Percentiles rank a stretch among this genome's conserved stretches.
Conservation (phyloP, 116 monocot species). For the Posidonia oceanica region DNA sequence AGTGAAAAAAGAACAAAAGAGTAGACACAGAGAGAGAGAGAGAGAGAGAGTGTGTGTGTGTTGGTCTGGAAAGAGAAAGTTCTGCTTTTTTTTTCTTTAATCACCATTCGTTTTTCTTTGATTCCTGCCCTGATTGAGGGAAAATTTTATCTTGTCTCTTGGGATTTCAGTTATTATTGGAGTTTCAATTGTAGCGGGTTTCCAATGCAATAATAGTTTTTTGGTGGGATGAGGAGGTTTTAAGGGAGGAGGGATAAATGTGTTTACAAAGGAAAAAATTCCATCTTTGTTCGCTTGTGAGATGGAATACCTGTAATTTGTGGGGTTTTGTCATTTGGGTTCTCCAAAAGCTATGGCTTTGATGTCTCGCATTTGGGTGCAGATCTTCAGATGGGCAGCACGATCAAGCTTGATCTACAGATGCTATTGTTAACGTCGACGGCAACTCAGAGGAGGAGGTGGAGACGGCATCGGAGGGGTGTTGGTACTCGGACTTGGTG, state of each 20-base stretch:
- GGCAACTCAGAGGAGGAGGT: too few relatives aligned
- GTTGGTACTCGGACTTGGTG: too few relatives aligned
- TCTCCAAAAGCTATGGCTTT: conserved; percentile 6
- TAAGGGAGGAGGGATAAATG: neutral
- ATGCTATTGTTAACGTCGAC: too few relatives aligned
- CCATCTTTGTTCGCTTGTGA: neutral
- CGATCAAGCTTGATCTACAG: too few relatives aligned
- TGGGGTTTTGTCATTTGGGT: conserved; percentile 3
- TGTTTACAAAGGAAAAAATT: neutral
- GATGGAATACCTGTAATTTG: neutral
- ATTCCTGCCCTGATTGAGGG: conserved; percentile 1
- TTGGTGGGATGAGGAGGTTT: neutral
- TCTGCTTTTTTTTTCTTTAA: neutral
- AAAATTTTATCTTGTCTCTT: neutral
- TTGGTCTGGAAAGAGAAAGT: neutral
- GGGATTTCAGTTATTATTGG: neutral
- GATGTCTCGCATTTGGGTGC: neutral
- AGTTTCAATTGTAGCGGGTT: neutral
- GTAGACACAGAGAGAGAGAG: neutral
- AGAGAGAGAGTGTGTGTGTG: neutral
- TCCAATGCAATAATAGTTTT: neutral
- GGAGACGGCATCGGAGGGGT: too few relatives aligned
- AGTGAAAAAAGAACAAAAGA: neutral
- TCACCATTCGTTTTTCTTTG: neutral
- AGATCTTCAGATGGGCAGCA: too few relatives aligned